Conservation (phyloP, 2,329 filamentous ascomycete species). For the Conoideocrella luteorostrata region DNA sequence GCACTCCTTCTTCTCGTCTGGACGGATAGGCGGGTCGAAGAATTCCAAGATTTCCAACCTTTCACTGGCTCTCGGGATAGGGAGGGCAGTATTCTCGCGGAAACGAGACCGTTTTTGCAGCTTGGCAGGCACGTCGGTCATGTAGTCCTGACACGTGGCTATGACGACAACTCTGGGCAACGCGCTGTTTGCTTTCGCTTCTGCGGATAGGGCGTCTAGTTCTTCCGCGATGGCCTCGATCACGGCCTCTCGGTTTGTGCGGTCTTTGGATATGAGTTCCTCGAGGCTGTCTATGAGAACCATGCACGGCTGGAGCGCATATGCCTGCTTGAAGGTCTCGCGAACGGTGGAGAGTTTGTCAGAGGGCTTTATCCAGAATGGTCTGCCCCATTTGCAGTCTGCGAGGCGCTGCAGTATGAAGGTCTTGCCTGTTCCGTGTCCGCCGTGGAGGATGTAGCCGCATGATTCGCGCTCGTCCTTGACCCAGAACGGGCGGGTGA, state of each 20-base stretch:
- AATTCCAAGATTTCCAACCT: conserved; percentile 69
- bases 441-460: conserved; percentile 71
- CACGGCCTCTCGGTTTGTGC: conserved; percentile 42
- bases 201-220: conserved; percentile 46
- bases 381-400: conserved; percentile 61
- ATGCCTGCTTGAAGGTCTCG: conserved; percentile 64
- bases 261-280: conserved; percentile 57
- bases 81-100: conserved; percentile 61
- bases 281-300: conserved; percentile 76
- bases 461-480: conserved; percentile 33
- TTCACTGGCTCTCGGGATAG: conserved; percentile 66
- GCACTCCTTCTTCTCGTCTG: conserved; percentile 42
- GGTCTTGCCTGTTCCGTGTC: conserved; percentile 79
- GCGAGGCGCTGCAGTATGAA: conserved; percentile 64
- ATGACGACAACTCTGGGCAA: conserved; percentile 62
- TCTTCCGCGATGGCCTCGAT: conserved; percentile 46
- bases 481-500: conserved; percentile 33
- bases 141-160: conserved; percentile 64
- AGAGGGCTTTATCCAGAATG: conserved; percentile 53
- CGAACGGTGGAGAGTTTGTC: conserved; percentile 55
- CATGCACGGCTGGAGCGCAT: conserved; percentile 64
- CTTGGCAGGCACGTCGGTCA: conserved; percentile 63
- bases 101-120: conserved; percentile 63
- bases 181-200: conserved; percentile 28
- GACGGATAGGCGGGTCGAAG: conserved; percentile 41